Base-by-base conservation (phyloP, 2,329 filamentous ascomycete species). In the Colletotrichum siamense region DNA sequence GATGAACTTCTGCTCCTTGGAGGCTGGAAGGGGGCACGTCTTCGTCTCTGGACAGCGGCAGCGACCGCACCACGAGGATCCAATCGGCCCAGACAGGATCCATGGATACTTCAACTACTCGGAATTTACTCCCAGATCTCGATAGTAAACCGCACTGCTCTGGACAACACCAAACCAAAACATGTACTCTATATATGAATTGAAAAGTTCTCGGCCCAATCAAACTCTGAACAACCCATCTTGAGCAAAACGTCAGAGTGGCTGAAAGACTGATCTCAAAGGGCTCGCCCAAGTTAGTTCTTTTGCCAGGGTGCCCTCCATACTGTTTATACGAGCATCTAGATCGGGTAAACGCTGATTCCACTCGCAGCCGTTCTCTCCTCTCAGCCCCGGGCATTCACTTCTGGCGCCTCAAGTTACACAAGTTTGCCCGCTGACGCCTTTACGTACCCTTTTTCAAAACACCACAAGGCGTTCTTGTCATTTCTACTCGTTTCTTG, bases 1-100 rank as follows among this genome's bases (percentile, higher is more conserved):
- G 6, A 5, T 5, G 0, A 6, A n/a, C 39, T n/a, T 6, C 18
- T n/a, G 1, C 9, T 44, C 39, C 9, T 34, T 0, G 32, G 32
- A 34, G 32, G 12, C 34, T 13, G n/a, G n/a, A 22, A 52, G 1
- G 6, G 6, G 44, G 39, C 9, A 22, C 6, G 7, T 22, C 6
- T 13, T 52, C 2, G 6, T 22, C 44, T 52, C 4, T 52, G 10
- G 44, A 8, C 12, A 22, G 44, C 44, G 3, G 44, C n/a, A 52
- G n/a, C 39, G 3, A 52, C n/a, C 44, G n/a, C 39, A 6, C 39
- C 8, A 12, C 39, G 44, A 52, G 44, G 1, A 22, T 18, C 44
- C n/a, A 22, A 13, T 8, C 44, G n/a, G n/a, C 44, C 3, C n/a
- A 52, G n/a, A 24, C 44, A 24, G n/a, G 1, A 39, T 39, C 36